Evolutionary conservation across 1,139 yeast species (phyloP).

Genomic region (Suhomyces taliae): DNA sequence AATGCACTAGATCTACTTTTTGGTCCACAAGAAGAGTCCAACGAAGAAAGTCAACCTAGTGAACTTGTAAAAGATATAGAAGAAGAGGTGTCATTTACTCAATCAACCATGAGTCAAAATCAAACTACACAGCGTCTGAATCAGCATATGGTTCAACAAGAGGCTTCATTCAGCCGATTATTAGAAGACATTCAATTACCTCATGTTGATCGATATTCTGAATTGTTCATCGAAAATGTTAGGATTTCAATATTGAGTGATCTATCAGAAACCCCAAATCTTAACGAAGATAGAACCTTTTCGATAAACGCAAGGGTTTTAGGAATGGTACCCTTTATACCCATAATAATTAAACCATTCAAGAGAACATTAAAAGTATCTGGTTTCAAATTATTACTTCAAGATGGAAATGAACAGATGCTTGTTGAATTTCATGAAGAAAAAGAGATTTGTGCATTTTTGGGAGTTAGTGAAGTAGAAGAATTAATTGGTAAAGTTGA

Average conservation of each 20-base stretch:
- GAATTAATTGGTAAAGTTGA: slow-evolving; percentile 17
- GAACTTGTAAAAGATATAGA: no score
- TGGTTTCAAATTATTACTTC: slow-evolving; percentile 23
- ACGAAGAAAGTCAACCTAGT: no score
- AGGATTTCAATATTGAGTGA: slow-evolving; percentile 11
- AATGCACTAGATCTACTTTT: slow-evolving; percentile 5
- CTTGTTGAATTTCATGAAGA: slow-evolving; percentile 27
- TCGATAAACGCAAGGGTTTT: slow-evolving; percentile 21
- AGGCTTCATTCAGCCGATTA: not conserved
- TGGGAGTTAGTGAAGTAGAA: slow-evolving; percentile 30
- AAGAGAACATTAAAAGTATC: slow-evolving; percentile 30
- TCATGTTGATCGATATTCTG: not conserved
- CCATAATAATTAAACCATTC: slow-evolving; percentile 31
- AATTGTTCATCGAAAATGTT: slow-evolving; percentile 17
- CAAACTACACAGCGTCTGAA: not conserved
- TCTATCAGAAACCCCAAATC: slow-evolving; percentile 8
- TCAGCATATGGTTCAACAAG: slow-evolving; percentile 1
- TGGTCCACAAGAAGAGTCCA: not conserved
- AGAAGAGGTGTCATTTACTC: not conserved
- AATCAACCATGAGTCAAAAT: not conserved
- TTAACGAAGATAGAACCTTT: slow-evolving; percentile 17
- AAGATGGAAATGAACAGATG: slow-evolving; percentile 16
- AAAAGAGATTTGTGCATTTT: slow-evolving; percentile 29
- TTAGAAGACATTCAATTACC: not conserved
- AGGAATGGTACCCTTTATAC: slow-evolving; percentile 21